Conservation (phyloP, 768 basidiomycete species). For the Exsudoporus frostii region DNA sequence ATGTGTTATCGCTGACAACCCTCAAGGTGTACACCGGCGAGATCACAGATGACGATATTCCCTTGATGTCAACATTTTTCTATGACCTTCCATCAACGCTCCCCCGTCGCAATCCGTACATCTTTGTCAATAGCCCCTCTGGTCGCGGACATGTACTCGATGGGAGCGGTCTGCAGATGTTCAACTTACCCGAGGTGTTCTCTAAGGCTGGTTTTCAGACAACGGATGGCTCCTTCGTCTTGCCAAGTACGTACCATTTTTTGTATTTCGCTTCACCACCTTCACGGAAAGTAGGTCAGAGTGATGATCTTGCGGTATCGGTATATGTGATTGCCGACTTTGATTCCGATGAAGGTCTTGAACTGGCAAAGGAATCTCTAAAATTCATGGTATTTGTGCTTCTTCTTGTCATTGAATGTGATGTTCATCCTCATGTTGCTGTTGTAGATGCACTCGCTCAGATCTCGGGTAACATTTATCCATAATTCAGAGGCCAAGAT, state of each 20-base stretch:
- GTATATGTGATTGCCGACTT: constrained; percentile 76
- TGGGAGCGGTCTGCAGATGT: constrained; percentile 16
- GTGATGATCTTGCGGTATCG: constrained; percentile 38
- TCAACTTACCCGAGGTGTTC: constrained; percentile 31
- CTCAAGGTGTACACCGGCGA: constrained; percentile 54
- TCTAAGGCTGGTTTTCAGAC: constrained; percentile 38
- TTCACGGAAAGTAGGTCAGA: constrained; percentile 15
- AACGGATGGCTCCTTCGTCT: constrained; percentile 51
- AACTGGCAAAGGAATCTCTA: constrained; percentile 64
- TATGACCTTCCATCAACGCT: constrained; percentile 81
- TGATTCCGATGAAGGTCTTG: constrained; percentile 55
- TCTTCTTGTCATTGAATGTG: not conserved
- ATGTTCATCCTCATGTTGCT: not conserved
- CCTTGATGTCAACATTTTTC: constrained; percentile 70
- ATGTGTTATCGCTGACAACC: not conserved
- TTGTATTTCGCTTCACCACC: not conserved
- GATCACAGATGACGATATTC: constrained; percentile 50
- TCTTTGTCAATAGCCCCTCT: constrained; percentile 53
- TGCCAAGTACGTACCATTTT: constrained; percentile 48
- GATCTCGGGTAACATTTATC: constrained; percentile 68
- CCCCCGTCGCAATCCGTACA: constrained; percentile 69
- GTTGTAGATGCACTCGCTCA: constrained; percentile 42
- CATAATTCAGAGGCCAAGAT: constrained; percentile 54
- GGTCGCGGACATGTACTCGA: constrained; percentile 10
- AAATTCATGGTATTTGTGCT: constrained; percentile 52